Percentiles rank a stretch among this genome's conserved stretches.
phyloP scores from a whole-genome alignment of 2,329 filamentous ascomycete genomes.

The Diaporthe sp. region DNA sequence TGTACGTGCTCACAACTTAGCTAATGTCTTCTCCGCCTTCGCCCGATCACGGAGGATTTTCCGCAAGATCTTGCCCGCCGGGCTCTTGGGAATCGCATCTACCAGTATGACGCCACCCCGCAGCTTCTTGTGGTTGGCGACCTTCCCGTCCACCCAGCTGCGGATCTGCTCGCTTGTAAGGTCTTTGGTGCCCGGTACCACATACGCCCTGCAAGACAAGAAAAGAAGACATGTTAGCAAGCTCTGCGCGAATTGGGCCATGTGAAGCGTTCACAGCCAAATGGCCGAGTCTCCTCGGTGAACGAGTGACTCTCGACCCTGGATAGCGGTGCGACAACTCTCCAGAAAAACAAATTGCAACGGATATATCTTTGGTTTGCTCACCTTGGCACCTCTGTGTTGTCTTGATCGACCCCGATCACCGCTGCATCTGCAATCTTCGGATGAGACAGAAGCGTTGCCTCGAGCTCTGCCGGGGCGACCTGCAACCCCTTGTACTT shows the following conservation, averaged over 20 bases:
- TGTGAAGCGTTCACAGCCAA: neutral
- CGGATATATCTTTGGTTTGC: constrained; percentile 51
- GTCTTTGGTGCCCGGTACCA: constrained; percentile 38
- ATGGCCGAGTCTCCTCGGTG: neutral
- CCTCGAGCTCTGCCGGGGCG: constrained; percentile 72
- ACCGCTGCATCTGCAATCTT: constrained; percentile 68
- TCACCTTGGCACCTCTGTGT: constrained; percentile 63
- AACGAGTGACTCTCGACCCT: neutral
- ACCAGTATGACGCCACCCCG: constrained; percentile 57
- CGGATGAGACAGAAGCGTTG: constrained; percentile 52
- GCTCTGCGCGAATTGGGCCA: neutral
- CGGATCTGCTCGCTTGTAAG: constrained; percentile 38
- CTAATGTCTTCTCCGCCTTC: constrained; percentile 43
- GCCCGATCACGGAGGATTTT: constrained; percentile 62
- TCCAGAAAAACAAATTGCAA: constrained; percentile 52
- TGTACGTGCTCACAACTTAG: constrained; percentile 36
- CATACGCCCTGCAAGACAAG: constrained; percentile 36
- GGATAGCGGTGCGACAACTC: neutral
- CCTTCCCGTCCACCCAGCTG: constrained; percentile 41
- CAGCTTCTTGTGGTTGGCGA: constrained; percentile 44
- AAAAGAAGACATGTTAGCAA: constrained; percentile 6
- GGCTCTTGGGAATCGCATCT: constrained; percentile 70
- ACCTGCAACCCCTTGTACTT: constrained; percentile 74
- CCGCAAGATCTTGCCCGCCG: constrained; percentile 72
- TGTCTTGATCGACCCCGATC: constrained; percentile 62